Conservation (phyloP, 2,329 filamentous ascomycete species). For the Sarocladium strictum region DNA sequence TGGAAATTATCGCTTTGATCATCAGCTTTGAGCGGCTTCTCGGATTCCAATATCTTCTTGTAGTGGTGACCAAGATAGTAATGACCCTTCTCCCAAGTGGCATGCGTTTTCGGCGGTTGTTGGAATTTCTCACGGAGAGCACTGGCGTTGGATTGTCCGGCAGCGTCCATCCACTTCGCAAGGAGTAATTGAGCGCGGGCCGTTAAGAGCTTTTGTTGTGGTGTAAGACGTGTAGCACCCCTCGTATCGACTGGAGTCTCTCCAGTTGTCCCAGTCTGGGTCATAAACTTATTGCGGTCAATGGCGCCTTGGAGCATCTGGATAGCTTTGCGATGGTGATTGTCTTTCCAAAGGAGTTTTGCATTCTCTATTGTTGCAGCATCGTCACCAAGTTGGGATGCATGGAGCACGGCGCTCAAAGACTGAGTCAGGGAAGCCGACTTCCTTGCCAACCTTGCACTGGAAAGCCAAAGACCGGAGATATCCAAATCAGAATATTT, state of each 20-base stretch:
- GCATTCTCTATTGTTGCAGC: slow-evolving; percentile 93
- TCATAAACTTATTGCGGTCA: slow-evolving; percentile 67
- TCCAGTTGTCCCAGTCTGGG: slow-evolving; percentile 31
- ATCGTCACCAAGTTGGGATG: slow-evolving; percentile 75
- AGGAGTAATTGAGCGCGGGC: slow-evolving; percentile 79
- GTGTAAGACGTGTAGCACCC: slow-evolving; percentile 28
- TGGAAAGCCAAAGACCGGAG: slow-evolving; percentile 79
- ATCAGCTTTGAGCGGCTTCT: slow-evolving; percentile 67
- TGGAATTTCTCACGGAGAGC: slow-evolving; percentile 78
- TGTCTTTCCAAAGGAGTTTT: slow-evolving; percentile 86
- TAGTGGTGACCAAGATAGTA: slow-evolving; percentile 97
- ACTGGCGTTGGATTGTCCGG: slow-evolving; percentile 85
- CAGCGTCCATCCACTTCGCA: slow-evolving; percentile 92
- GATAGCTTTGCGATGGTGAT: slow-evolving; percentile 90
- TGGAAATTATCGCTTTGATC: slow-evolving; percentile 74
- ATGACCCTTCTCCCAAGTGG: slow-evolving; percentile 90
- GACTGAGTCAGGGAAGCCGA: slow-evolving; percentile 77
- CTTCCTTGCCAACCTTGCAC: slow-evolving; percentile 80
- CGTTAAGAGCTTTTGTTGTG: slow-evolving; percentile 55
- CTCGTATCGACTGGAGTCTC: slow-evolving; percentile 17
- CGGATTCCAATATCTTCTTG: slow-evolving; percentile 89
- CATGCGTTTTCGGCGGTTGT: slow-evolving; percentile 63
- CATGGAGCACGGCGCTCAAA: slow-evolving; percentile 89
- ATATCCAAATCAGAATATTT: slow-evolving; percentile 67
- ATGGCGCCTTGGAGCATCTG: slow-evolving; percentile 86